Base-by-base conservation (phyloP, 1,284 basidiomycete species). In the Omphalotus olearius region DNA sequence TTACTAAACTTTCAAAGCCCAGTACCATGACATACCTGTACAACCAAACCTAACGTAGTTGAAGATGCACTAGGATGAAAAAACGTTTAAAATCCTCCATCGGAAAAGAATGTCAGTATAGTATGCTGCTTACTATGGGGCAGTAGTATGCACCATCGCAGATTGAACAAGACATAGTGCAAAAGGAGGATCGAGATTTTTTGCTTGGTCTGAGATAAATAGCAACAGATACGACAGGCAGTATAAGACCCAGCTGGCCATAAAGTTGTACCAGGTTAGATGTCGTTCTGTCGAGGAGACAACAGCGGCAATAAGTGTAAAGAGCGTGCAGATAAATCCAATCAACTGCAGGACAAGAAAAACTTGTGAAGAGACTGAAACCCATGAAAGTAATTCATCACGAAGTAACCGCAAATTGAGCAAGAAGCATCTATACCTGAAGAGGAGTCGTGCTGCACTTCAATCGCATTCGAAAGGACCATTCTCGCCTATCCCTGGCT, bases 81-180 rank as follows among this genome's bases (percentile, higher is more conserved):
- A 7, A 36, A 45, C 16, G 30, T 33, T 9, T 9, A 33, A 33
- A 2, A 9, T 33, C 13, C 7, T 2, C 30, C 13, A 10, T 9
- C 30, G 30, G 13, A 33, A 13, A 9, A 33, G 30, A 2, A 33
- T 33, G 30, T 33, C 23, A 23, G 23, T 5, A n/a, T n/a, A 7
- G 2, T 33, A 33, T 4, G 28, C 4, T 11, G 30, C 55, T 50
- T 42, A 64, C 62, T 58, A 46, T 18, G 58, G 39, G 6, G 62
- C 59, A 20, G 54, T 57, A 6, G 59, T 57, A 45, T 64, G 61
- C 38, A 64, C 58, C 11, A 64, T 20, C 6, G 55, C 48, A 0
- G 60, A 53, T 40, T 64, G 62, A 6, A 56, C 50, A 14, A 60
- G 23, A 45, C 62, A 64, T 6, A 64, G 26, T 1, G 51, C 57